Percentiles rank a stretch among this genome's conserved stretches.
Evolutionary conservation across 441 rosid genomes (phyloP).

Genomic region (Bruguiera hainesii): DNA sequence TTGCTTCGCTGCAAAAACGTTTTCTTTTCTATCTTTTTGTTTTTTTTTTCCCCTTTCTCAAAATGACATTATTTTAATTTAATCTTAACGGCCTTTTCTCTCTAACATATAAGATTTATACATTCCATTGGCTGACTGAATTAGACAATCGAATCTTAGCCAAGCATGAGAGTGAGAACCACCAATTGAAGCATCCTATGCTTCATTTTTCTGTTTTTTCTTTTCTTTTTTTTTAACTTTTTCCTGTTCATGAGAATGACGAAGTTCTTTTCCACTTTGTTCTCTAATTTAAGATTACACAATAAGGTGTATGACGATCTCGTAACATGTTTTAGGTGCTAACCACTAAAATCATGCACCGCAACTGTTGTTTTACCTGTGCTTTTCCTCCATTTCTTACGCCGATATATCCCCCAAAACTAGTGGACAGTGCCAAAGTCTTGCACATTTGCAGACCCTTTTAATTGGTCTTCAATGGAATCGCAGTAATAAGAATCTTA

Average conservation of each 20-base stretch:
- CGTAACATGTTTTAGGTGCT: neutral
- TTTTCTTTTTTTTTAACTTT: slow-evolving; percentile 7
- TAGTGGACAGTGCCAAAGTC: too few relatives aligned
- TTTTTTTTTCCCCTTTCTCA: too few relatives aligned
- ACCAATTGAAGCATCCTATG: slow-evolving; percentile 41
- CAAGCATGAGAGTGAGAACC: slow-evolving; percentile 25
- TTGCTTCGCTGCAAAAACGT: neutral
- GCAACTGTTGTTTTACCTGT: neutral
- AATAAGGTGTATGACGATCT: slow-evolving; percentile 13
- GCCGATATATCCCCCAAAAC: too few relatives aligned
- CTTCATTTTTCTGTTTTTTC: slow-evolving; percentile 21
- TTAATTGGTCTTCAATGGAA: too few relatives aligned
- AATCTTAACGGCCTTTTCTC: slow-evolving; percentile 11
- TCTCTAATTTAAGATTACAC: slow-evolving; percentile 9
- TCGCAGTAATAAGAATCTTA: slow-evolving; percentile 7
- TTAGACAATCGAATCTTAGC: slow-evolving; percentile 33
- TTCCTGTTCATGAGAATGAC: slow-evolving; percentile 20
- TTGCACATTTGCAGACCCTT: too few relatives aligned
- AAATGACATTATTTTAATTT: slow-evolving; percentile 13
- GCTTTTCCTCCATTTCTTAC: too few relatives aligned
- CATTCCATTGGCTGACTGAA: slow-evolving; percentile 30
- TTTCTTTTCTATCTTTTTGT: neutral
- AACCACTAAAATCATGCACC: neutral
- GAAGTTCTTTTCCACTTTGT: neutral
- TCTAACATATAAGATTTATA: slow-evolving; percentile 12